phyloP scores from a whole-genome alignment of 805 yeast species.

The Saccharomycopsis synnaedendra region DNA sequence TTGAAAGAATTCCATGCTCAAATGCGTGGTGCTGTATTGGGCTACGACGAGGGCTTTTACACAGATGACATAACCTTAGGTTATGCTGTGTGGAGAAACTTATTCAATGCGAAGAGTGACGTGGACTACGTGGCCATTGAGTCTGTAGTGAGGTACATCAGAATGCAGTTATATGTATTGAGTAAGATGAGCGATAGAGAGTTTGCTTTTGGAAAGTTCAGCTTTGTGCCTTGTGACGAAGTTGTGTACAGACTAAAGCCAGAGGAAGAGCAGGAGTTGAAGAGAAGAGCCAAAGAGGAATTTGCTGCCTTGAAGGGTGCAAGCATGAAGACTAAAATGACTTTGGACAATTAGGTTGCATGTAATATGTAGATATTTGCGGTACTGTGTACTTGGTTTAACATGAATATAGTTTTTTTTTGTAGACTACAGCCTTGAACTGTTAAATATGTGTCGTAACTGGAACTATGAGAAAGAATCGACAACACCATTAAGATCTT shows the following conservation, averaged over 20 bases:
- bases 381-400: too few relatives aligned
- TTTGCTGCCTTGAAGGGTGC: constrained; percentile 38
- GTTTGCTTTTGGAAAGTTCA: constrained; percentile 83
- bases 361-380: too few relatives aligned
- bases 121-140: constrained; percentile 78
- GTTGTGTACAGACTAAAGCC: constrained; percentile 61
- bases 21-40: constrained; percentile 76
- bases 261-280: constrained; percentile 49
- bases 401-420: too few relatives aligned
- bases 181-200: constrained; percentile 82
- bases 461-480: background rate
- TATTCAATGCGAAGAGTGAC: constrained; percentile 76
- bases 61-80: constrained; percentile 72
- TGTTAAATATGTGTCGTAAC: background rate
- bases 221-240: constrained; percentile 73
- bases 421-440: too few relatives aligned
- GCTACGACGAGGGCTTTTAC: constrained; percentile 86
- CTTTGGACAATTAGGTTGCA: constrained; percentile 31
- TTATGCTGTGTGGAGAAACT: constrained; percentile 78
- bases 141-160: constrained; percentile 78
- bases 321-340: constrained; percentile 42
- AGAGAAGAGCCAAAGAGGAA: constrained; percentile 36
- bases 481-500: constrained; percentile 5
- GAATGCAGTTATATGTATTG: constrained; percentile 81
- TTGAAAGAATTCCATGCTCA: constrained; percentile 86